Conservation (phyloP, 2,329 filamentous ascomycete species). For the Myrmaecium sp. region DNA sequence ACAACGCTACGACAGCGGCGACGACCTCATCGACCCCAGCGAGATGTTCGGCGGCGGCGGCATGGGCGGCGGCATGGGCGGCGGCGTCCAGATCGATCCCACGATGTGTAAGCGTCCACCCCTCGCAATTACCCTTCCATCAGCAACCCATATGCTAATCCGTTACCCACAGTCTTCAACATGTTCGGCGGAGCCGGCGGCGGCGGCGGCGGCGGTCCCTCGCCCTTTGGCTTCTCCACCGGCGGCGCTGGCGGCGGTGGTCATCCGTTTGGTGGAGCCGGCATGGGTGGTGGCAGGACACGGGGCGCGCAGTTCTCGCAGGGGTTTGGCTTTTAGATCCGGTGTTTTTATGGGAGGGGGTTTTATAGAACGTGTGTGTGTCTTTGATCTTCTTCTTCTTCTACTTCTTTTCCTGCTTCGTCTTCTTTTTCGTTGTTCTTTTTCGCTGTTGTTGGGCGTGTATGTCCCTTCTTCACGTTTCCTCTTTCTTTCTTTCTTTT, state of each 20-base stretch:
- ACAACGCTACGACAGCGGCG: slow-evolving; percentile 78
- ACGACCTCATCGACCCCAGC: slow-evolving; percentile 72
- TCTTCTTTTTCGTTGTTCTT: no score
- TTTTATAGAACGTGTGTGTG: no score
- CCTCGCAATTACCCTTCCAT: background rate
- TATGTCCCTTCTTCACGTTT: slow-evolving; percentile 4
- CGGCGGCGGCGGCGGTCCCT: slow-evolving; percentile 3
- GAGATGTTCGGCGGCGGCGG: slow-evolving; percentile 64
- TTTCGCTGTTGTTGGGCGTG: slow-evolving; percentile 2
- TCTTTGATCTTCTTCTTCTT: no score
- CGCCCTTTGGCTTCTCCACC: slow-evolving; percentile 4
- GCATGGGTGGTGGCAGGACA: background rate
- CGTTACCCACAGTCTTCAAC: slow-evolving; percentile 19
- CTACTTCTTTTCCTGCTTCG: slow-evolving; percentile 1
- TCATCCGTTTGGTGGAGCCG: background rate
- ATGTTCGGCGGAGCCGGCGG: slow-evolving; percentile 18
- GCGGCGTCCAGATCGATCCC: slow-evolving; percentile 32
- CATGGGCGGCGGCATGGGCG: slow-evolving; percentile 22
- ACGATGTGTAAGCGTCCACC: slow-evolving; percentile 16
- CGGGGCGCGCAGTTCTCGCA: slow-evolving; percentile 1
- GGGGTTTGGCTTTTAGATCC: slow-evolving; percentile 2
- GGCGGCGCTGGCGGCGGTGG: slow-evolving; percentile 3
- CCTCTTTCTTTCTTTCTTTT: slow-evolving; percentile 8
- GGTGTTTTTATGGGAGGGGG: slow-evolving; percentile 3
- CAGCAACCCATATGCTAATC: slow-evolving; percentile 10